Conservation (phyloP, 2,329 filamentous ascomycete species). For the Macrophomina pseudophaseolina region DNA sequence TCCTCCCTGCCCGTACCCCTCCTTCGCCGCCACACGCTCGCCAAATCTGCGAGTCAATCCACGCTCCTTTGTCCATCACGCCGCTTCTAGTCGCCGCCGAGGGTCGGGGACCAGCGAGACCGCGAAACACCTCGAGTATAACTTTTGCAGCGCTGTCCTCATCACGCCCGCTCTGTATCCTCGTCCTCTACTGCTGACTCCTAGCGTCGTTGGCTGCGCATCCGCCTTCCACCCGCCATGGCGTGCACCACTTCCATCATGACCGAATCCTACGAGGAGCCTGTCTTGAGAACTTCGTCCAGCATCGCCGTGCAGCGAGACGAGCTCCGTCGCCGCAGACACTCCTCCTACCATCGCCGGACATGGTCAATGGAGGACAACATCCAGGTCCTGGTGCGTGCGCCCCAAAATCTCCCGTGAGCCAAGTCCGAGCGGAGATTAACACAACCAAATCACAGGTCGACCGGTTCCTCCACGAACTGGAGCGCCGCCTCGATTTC, state of each 20-base stretch:
- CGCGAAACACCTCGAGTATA: background rate
- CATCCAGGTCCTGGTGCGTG: constrained; percentile 49
- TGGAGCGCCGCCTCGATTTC: constrained; percentile 85
- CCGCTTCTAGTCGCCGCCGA: constrained; percentile 13
- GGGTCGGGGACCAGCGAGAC: background rate
- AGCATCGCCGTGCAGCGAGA: constrained; percentile 39
- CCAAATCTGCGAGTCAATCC: background rate
- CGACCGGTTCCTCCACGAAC: constrained; percentile 80
- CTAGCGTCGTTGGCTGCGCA: background rate
- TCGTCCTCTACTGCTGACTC: background rate
- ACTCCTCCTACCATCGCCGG: constrained; percentile 53
- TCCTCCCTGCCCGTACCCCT: constrained; percentile 6
- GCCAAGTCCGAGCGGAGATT: constrained; percentile 29
- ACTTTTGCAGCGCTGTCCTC: constrained; percentile 1
- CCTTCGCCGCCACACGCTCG: background rate
- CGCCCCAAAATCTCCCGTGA: constrained; percentile 17
- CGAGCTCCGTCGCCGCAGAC: constrained; percentile 48
- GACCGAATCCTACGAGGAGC: constrained; percentile 50
- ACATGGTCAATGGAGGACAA: constrained; percentile 55
- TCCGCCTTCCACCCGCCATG: constrained; percentile 32
- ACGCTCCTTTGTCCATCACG: constrained; percentile 5
- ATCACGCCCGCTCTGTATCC: background rate
- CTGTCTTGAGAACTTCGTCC: constrained; percentile 46
- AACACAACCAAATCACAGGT: constrained; percentile 57
- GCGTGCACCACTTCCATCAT: constrained; percentile 32